Base-by-base conservation (phyloP, 192 early-diverging fungal species). In the Gaertneriomyces sp. region DNA sequence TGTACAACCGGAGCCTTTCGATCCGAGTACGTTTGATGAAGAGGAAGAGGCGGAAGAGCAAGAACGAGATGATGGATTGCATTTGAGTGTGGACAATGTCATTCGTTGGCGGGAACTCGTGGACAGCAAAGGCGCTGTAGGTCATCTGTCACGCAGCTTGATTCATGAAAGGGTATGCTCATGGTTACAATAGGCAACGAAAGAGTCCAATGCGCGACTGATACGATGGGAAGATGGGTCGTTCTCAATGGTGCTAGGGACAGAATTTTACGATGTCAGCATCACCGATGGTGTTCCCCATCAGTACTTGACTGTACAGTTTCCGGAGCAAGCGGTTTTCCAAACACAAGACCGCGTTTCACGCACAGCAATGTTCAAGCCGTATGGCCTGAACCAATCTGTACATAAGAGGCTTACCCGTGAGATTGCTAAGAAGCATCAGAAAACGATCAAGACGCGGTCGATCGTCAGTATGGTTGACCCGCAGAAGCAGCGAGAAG, bases 201-300 rank as follows among this genome's bases (percentile, higher is more conserved):
- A 86, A 64, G 86, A 90, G 62, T 89, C 89, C 17, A 90, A 92
- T 69, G 82, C 89, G 1, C 84, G 87, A 4, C 66, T 94, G 54
- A 81, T 94, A 6, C 74, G 81, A 42, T 92, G 92, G 92, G 86
- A 84, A 10, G 89, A 94, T 69, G 87, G 85, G 33, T 70, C 80
- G 42, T 78, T 81, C 69, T 90, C 92, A 4, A 64, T 94, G 8
- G 73, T 90, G 4, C 66, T 94, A 19, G 90, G 89, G 10, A 74
- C 83, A 41, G 90, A 94, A 61, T 73, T 84, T 50, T 91, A 90
- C 78, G 88, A 90, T 63, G 85, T 87, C 20, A 74, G 65, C 25
- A 55, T 76, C 40, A 84, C 76, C 7, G 76, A 84, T 49, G 65
- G 57, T 17, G 70, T 80, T 42, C 73, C 81, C 38, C 81, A 89